phyloP scores from a whole-genome alignment of 2,329 filamentous ascomycete species.

The Verticillium nonalfalfae region DNA sequence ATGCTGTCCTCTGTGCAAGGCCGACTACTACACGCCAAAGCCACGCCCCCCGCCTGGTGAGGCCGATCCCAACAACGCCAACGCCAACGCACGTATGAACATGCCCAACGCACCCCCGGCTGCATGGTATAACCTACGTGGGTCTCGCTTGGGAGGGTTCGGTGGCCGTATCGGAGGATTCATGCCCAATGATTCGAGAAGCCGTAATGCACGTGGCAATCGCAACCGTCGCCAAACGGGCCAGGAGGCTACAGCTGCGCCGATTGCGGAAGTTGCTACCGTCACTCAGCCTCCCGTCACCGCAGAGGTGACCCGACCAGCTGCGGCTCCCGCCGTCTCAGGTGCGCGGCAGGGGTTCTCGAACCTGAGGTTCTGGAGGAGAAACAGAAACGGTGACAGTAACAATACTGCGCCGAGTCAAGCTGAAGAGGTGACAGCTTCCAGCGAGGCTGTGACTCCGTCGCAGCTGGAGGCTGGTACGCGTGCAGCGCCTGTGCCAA shows the following conservation, averaged over 20 bases:
- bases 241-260: slow-evolving; percentile 1
- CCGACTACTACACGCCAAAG: slow-evolving; percentile 95
- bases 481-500: slow-evolving; percentile 16
- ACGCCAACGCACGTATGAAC: slow-evolving; percentile 36
- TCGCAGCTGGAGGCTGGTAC: slow-evolving; percentile 40
- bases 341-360: slow-evolving; percentile 6
- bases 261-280: slow-evolving; percentile 1
- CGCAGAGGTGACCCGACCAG: not conserved
- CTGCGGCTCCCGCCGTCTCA: not conserved
- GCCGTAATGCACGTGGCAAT: slow-evolving; percentile 4
- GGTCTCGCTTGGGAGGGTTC: slow-evolving; percentile 9
- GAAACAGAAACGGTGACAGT: slow-evolving; percentile 15
- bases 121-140: slow-evolving; percentile 30
- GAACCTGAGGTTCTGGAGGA: slow-evolving; percentile 9
- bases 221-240: slow-evolving; percentile 2
- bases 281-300: not conserved
- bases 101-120: slow-evolving; percentile 35
- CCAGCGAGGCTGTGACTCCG: slow-evolving; percentile 29
- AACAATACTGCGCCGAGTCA: slow-evolving; percentile 1
- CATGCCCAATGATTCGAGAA: not conserved
- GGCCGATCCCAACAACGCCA: slow-evolving; percentile 25
- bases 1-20: slow-evolving; percentile 96
- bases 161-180: slow-evolving; percentile 9
- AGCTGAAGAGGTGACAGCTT: slow-evolving; percentile 12
- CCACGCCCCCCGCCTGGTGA: slow-evolving; percentile 55